phyloP scores from a whole-genome alignment of 2,329 filamentous ascomycete genomes.

The Acephala macrosclerotiorum region DNA sequence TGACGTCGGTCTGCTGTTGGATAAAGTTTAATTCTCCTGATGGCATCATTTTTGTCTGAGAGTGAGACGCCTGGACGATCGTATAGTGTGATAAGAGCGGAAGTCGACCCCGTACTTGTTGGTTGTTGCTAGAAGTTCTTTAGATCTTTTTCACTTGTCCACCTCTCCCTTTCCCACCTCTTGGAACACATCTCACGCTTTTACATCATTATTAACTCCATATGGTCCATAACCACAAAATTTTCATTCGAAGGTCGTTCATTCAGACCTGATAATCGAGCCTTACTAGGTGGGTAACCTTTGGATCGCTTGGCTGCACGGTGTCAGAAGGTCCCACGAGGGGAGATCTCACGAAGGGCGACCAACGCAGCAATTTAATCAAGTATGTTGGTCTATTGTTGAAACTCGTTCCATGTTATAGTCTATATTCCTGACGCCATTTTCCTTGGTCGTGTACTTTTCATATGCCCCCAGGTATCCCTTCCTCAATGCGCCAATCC shows the following conservation, averaged over 20 bases:
- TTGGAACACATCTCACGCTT: no score
- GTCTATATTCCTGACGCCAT: not conserved
- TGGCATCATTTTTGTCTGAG: not conserved
- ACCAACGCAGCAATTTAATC: not conserved
- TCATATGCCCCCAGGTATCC: not conserved
- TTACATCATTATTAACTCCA: not conserved
- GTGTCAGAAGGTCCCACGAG: no score
- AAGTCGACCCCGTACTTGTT: not conserved
- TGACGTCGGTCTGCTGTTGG: not conserved
- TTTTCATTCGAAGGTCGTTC: not conserved
- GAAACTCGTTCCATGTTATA: not conserved
- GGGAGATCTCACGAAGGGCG: not conserved
- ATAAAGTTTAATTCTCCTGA: not conserved
- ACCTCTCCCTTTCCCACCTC: not conserved
- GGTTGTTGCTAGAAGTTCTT: not conserved
- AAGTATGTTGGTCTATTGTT: not conserved
- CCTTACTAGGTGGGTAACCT: not conserved
- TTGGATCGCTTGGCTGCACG: no score
- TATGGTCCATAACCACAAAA: not conserved
- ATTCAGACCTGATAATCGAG: no score
- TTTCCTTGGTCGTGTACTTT: not conserved
- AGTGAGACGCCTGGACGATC: not conserved
- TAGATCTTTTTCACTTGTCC: not conserved
- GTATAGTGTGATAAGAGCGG: not conserved
- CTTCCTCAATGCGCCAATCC: not conserved